Conservation (phyloP, 768 basidiomycete genomes). For the Termitomyces sp. region DNA sequence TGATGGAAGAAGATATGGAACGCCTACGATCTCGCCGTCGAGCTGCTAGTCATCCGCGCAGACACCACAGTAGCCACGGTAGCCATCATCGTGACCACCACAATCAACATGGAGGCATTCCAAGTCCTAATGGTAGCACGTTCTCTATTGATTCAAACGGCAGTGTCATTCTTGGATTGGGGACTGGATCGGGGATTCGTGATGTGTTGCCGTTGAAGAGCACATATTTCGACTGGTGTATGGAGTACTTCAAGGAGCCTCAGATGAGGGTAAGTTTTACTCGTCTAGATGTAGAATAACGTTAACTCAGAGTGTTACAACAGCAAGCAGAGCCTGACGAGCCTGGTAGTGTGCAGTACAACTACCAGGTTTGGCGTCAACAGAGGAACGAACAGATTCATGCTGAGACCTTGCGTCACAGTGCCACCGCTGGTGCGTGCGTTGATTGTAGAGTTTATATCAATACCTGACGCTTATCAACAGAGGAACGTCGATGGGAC, state of each 20-base stretch:
- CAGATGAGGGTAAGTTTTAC: conserved; percentile 84
- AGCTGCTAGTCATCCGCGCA: conserved; percentile 34
- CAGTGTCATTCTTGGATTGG: conserved; percentile 71
- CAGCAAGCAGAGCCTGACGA: conserved; percentile 95
- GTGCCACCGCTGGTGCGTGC: conserved; percentile 67
- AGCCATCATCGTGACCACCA: conserved; percentile 14
- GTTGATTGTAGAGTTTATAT: not conserved
- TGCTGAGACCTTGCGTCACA: conserved; percentile 64
- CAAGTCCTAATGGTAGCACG: conserved; percentile 72
- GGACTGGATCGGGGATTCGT: conserved; percentile 76
- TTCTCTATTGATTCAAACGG: conserved; percentile 73
- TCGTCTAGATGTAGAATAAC: conserved; percentile 6
- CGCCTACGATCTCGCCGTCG: conserved; percentile 70
- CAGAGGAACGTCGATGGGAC: conserved; percentile 71
- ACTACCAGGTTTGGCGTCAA: conserved; percentile 94
- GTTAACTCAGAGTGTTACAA: conserved; percentile 4
- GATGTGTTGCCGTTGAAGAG: conserved; percentile 90
- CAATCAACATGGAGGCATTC: conserved; percentile 38
- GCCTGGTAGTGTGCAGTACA: conserved; percentile 90
- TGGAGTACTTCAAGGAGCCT: conserved; percentile 96
- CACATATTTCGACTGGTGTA: conserved; percentile 92
- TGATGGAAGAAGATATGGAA: conserved; percentile 96
- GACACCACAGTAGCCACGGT: conserved; percentile 25
- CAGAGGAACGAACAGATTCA: conserved; percentile 82
- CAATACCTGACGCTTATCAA: not conserved